Conservation (phyloP, 768 basidiomycete species). For the Kwoniella mangroviensis region DNA sequence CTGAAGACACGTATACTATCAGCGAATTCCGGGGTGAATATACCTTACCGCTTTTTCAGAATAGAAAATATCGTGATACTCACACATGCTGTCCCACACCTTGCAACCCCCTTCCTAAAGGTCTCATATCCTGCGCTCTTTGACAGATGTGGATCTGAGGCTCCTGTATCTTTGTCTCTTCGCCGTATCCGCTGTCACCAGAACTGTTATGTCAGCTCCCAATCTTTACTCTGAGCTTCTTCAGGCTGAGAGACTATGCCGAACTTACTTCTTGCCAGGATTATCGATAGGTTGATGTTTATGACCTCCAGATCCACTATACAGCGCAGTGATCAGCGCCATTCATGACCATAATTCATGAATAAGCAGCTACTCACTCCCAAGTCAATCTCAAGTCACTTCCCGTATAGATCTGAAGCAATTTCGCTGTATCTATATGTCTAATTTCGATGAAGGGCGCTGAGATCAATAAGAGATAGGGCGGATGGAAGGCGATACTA, state of each 20-base stretch:
- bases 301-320: conserved; percentile 48
- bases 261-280: conserved; percentile 60
- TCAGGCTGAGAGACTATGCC: neutral
- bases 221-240: too few relatives aligned
- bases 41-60: neutral
- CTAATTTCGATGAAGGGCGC: conserved; percentile 88
- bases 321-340: conserved; percentile 8
- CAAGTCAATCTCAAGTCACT: conserved; percentile 75
- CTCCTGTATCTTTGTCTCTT: conserved; percentile 69
- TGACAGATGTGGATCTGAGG: conserved; percentile 86
- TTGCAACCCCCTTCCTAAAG: conserved; percentile 46
- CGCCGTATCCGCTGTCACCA: conserved; percentile 58
- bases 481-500: conserved; percentile 83
- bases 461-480: conserved; percentile 86
- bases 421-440: conserved; percentile 61
- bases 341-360: neutral
- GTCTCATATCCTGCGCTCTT: conserved; percentile 62
- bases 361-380: conserved; percentile 71
- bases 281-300: conserved; percentile 51
- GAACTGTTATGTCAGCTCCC: neutral
- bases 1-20: conserved; percentile 21
- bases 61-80: conserved; percentile 14
- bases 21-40: neutral
- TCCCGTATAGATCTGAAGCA: conserved; percentile 57
- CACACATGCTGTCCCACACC: conserved; percentile 54